phyloP scores from a whole-genome alignment of 2,329 filamentous ascomycete genomes.

The Fulvia fulva region DNA sequence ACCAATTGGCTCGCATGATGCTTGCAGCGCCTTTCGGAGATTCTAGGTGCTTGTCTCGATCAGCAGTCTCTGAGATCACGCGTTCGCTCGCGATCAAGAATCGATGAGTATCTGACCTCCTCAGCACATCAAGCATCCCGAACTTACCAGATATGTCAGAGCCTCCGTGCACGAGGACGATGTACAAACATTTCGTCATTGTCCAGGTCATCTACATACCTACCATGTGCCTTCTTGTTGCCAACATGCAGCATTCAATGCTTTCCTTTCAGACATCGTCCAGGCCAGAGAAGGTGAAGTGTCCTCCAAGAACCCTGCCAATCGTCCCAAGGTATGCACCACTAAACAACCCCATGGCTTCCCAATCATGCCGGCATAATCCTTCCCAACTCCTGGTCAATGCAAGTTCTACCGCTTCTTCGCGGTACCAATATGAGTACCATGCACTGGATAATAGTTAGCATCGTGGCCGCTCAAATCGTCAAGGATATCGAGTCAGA shows the following conservation, averaged over 20 bases:
- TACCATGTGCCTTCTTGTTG: background rate
- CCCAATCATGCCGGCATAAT: background rate
- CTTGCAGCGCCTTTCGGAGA: too few relatives aligned
- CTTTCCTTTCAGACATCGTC: background rate
- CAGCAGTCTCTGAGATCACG: too few relatives aligned
- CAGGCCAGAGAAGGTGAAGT: background rate
- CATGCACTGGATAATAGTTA: constrained; percentile 55
- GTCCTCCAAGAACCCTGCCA: background rate
- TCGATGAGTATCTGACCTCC: too few relatives aligned
- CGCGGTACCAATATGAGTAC: constrained; percentile 87
- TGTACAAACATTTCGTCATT: background rate
- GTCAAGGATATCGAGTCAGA: background rate
- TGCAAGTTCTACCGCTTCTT: constrained; percentile 47
- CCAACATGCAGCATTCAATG: background rate
- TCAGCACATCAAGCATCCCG: background rate
- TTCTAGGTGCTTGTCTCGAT: too few relatives aligned
- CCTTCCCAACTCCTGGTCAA: background rate
- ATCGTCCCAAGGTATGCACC: background rate
- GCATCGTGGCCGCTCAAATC: background rate
- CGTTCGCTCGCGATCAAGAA: too few relatives aligned
- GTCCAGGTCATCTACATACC: background rate
- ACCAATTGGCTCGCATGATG: too few relatives aligned
- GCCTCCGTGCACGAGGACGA: background rate
- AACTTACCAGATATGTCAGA: background rate
- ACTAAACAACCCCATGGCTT: background rate